Percentiles rank a stretch among this genome's conserved stretches.
These are phyloP conservation scores for Venturia asperata DNA, from an alignment of 2,329 filamentous ascomycete genomes.

Conservation along the genomic window DNA sequence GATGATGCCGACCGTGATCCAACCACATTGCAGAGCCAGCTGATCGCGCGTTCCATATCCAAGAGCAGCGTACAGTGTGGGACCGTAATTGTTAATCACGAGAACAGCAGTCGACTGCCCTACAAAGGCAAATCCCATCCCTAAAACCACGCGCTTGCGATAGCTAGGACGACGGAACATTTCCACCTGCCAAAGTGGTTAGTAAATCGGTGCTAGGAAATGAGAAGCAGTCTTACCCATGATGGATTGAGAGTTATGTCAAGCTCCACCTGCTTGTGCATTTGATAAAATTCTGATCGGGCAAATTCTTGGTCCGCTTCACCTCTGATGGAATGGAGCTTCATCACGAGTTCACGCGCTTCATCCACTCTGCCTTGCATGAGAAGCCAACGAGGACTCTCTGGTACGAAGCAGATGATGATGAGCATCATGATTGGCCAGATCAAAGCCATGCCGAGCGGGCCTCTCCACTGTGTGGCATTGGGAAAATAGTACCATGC, in stretches of 20 bases:
- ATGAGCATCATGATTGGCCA: constrained; percentile 26
- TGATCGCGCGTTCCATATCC: constrained; percentile 26
- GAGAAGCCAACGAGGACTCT: constrained; percentile 52
- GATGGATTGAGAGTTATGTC: constrained; percentile 24
- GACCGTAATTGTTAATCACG: constrained; percentile 26
- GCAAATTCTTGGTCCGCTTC: constrained; percentile 26
- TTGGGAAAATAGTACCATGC: constrained; percentile 18
- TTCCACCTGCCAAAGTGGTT: constrained; percentile 6
- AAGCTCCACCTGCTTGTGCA: constrained; percentile 25
- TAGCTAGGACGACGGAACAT: constrained; percentile 26
- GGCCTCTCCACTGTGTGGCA: constrained; percentile 26
- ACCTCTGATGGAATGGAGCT: constrained; percentile 21
- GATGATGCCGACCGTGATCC: constrained; percentile 26
- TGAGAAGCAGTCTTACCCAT: constrained; percentile 8
- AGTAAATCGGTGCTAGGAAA: constrained; percentile 15
- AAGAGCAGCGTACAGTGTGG: constrained; percentile 25
- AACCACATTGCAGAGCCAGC: constrained; percentile 26
- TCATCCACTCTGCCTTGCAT: constrained; percentile 41
- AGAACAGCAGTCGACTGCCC: constrained; percentile 25
- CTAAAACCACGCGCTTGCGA: constrained; percentile 23
- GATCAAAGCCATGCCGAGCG: constrained; percentile 24
- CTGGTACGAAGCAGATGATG: constrained; percentile 36
- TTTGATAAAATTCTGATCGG: constrained; percentile 27
- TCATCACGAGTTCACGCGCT: constrained; percentile 30
- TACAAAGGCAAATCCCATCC: constrained; percentile 26